Base-by-base conservation (phyloP, 306 rosid genomes). In the Albizia julibrissin region DNA sequence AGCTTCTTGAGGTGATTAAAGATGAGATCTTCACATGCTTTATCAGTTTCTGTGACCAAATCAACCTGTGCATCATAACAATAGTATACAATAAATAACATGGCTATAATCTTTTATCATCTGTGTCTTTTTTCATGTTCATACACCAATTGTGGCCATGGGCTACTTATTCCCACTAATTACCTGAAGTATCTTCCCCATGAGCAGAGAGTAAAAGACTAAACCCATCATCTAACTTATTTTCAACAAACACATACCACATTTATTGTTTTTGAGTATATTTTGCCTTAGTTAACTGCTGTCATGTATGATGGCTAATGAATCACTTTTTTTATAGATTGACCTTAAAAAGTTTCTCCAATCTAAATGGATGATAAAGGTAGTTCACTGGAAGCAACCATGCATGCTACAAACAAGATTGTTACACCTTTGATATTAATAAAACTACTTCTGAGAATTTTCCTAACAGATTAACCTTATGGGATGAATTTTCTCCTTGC, bases 41-140 rank as follows among this genome's bases (percentile, higher is more conserved):
- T 89, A 79, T 94, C 98, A 87, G 98, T 91, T 87, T 94, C 98
- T 4, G 98, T 94, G 80, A 92, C 98, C 90, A 94, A 89, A 89
- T 94, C 98, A 77, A 94, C 97, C 95, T 91, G 81, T 75, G 80
- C 67, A 84, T 68, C 75, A 43, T 81, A 80, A 49, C n/a, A 74
- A 80, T 29, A 78, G 29, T 19, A 49, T 16, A 64, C 19, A 16
- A 19, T 67, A 33, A 85, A 68, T 8, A 56, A 69, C 52, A 49
- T 18, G 54, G 64, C 1, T 2, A n/a, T 16, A 59, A 59, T 76
- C 16, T 59, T 24, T 62, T 26, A 26, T 43, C 59, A 69, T 69
- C 29, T 69, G 15, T n/a, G 42, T 21, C 10, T 21, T 69, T 9
- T 70, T 69, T n/a, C 19, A n/a, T n/a, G 26, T 62, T 19, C 18